These are phyloP conservation scores for Crithidia bombi DNA, from an alignment of 208 protist species.

Conservation along the genomic window DNA sequence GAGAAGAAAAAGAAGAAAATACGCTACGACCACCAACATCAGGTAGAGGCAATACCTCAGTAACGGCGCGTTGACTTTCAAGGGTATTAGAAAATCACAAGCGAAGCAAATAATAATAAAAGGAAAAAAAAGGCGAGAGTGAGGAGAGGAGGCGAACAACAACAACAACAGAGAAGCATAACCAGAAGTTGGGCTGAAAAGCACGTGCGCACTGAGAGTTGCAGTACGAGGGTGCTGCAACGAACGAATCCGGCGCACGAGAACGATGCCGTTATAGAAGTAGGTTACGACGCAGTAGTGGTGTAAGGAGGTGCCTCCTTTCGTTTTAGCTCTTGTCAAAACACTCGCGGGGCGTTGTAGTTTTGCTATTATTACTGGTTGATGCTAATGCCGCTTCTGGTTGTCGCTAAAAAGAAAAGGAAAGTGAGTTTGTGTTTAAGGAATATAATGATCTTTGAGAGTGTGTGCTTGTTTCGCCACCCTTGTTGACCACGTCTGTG, in stretches of 20 bases:
- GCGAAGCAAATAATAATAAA: too few species aligned
- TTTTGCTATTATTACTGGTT: slow-evolving; percentile 4
- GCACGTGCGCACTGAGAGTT: not conserved
- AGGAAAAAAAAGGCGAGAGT: too few species aligned
- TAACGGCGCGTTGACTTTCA: too few species aligned
- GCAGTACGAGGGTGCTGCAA: too few species aligned
- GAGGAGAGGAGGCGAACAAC: not conserved
- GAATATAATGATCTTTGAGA: not conserved
- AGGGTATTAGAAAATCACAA: too few species aligned
- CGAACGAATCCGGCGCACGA: too few species aligned
- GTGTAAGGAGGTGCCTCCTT: not conserved
- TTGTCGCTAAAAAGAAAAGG: not conserved
- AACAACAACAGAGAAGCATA: not conserved
- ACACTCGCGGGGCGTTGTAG: too few species aligned
- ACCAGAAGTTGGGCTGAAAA: slow-evolving; percentile 2
- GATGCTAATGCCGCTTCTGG: not conserved
- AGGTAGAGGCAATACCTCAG: too few species aligned
- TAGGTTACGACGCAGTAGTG: too few species aligned
- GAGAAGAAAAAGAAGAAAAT: too few species aligned
- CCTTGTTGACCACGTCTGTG: not conserved
- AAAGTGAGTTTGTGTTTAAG: not conserved
- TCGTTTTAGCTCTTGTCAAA: slow-evolving; percentile 1
- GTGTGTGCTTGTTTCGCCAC: not conserved
- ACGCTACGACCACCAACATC: too few species aligned
- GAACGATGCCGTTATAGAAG: too few species aligned